These are phyloP conservation scores for Glebionis coronaria DNA, from an alignment of 129 eudicot genomes.

Conservation along the genomic window DNA sequence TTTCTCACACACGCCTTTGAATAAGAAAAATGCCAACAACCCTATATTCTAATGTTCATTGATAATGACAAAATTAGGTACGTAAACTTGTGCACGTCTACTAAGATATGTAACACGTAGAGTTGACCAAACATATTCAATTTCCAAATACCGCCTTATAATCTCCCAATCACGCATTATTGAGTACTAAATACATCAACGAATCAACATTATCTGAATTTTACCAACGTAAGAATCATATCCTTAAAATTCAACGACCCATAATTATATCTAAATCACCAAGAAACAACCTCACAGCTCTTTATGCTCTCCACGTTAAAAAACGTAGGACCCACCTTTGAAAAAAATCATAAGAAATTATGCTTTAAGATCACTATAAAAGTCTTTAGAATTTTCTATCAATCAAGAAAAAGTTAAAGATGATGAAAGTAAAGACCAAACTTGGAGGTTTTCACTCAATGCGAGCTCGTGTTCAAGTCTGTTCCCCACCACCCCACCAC, in stretches of 20 bases:
- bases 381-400: slow-evolving; percentile 16
- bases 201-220: slow-evolving; percentile 18
- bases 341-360: not conserved
- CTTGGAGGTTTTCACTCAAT: slow-evolving; percentile 37
- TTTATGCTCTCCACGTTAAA: slow-evolving; percentile 35
- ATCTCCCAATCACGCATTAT: slow-evolving; percentile 22
- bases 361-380: slow-evolving; percentile 15
- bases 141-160: not conserved
- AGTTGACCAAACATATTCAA: slow-evolving; percentile 24
- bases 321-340: slow-evolving; percentile 19
- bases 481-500: slow-evolving; percentile 46
- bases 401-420: slow-evolving; percentile 13
- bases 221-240: slow-evolving; percentile 19
- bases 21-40: not conserved
- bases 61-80: slow-evolving; percentile 4
- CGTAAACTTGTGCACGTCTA: slow-evolving; percentile 29
- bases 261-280: slow-evolving; percentile 9
- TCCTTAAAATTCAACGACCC: slow-evolving; percentile 23
- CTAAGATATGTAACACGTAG: slow-evolving; percentile 8
- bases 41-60: not conserved
- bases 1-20: too few relatives aligned
- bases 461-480: slow-evolving; percentile 48
- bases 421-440: slow-evolving; percentile 36
- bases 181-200: slow-evolving; percentile 19
- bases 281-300: slow-evolving; percentile 26